Conservation (phyloP, 2,329 filamentous ascomycete genomes). For the Ophiostoma ulmi region DNA sequence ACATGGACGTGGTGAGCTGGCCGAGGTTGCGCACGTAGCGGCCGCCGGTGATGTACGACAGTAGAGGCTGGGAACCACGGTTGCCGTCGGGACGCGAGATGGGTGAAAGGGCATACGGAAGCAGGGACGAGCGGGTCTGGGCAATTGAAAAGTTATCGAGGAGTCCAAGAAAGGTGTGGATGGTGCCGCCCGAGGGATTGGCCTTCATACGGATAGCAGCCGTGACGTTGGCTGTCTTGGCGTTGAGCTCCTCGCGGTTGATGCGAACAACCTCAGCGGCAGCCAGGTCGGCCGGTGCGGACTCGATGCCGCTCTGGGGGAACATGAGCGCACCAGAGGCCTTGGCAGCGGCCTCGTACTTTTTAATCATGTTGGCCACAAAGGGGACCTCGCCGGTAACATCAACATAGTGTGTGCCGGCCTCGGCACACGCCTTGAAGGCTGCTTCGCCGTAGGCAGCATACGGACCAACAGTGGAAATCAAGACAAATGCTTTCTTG, state of each 20-base stretch:
- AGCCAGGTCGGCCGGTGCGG: conserved; percentile 55
- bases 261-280: conserved; percentile 50
- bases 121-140: conserved; percentile 42
- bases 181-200: conserved; percentile 59
- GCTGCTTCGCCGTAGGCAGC: conserved; percentile 51
- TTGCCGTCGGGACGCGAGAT: conserved; percentile 41
- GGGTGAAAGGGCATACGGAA: conserved; percentile 55
- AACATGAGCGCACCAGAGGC: conserved; percentile 54
- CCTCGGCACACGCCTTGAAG: conserved; percentile 57
- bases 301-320: conserved; percentile 59
- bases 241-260: conserved; percentile 47
- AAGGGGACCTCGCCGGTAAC: conserved; percentile 57
- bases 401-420: conserved; percentile 61
- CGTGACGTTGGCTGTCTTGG: conserved; percentile 49
- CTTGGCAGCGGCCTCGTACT: conserved; percentile 51
- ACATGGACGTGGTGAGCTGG: conserved; percentile 49
- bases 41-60: conserved; percentile 48
- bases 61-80: conserved; percentile 35
- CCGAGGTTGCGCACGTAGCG: conserved; percentile 49
- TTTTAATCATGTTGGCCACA: conserved; percentile 55
- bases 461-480: conserved; percentile 58
- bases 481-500: conserved; percentile 52
- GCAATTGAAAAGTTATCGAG: conserved; percentile 49
- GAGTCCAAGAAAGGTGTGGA: conserved; percentile 60
- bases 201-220: conserved; percentile 44